Evolutionary conservation across 2,329 filamentous ascomycete species (phyloP).

Genomic region (Xylariales sp.): DNA sequence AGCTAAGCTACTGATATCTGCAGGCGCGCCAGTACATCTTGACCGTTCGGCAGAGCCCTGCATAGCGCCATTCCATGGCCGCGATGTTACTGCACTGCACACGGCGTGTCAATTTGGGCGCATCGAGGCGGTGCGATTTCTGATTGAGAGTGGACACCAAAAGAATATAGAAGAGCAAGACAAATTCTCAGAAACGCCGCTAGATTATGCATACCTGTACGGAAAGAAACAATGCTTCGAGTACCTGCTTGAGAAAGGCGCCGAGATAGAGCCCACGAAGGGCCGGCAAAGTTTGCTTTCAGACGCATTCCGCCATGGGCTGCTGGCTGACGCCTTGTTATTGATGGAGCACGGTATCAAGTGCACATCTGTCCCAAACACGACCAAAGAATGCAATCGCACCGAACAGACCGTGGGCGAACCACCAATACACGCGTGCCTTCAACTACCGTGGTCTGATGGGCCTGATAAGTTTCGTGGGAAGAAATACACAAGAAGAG

Average conservation of each 20-base stretch:
- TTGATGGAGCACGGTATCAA: not conserved
- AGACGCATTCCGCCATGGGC: not conserved
- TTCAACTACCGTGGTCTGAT: no score
- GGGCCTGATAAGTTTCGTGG: no score
- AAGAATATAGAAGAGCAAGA: not conserved
- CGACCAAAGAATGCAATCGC: no score
- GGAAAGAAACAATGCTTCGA: not conserved
- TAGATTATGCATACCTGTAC: not conserved
- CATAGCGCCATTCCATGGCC: not conserved
- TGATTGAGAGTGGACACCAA: not conserved
- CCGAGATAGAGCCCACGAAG: no score
- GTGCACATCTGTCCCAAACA: no score
- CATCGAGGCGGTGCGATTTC: not conserved
- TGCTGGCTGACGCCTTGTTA: not conserved
- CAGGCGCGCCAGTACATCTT: not conserved
- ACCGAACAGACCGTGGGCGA: no score
- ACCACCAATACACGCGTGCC: no score
- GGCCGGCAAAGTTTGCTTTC: not conserved
- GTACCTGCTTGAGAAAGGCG: not conserved
- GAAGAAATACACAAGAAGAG: no score
- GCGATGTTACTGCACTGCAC: not conserved
- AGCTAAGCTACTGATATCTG: not conserved
- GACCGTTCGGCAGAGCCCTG: not conserved
- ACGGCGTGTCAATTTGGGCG: not conserved
- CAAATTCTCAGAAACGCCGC: not conserved